These are phyloP conservation scores for Lactarius vividus DNA, from an alignment of 768 basidiomycete species.

Conservation along the genomic window DNA sequence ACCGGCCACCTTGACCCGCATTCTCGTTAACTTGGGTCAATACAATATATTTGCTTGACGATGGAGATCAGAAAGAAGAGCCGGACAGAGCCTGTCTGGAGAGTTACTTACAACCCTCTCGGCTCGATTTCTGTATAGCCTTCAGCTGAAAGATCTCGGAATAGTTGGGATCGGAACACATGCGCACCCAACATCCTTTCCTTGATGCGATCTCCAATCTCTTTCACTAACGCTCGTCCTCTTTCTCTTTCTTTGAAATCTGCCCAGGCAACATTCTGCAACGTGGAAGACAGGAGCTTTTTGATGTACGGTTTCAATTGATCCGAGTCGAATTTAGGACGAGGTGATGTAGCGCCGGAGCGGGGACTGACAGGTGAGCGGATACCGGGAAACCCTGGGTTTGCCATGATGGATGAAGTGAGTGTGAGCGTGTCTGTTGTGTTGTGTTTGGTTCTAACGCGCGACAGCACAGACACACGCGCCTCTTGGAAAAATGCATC, in stretches of 20 bases:
- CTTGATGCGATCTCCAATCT: slow-evolving; percentile 81
- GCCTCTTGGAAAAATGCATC: neutral
- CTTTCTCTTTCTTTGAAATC: slow-evolving; percentile 66
- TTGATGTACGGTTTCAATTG: slow-evolving; percentile 77
- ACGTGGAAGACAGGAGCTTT: slow-evolving; percentile 68
- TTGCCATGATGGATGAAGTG: slow-evolving; percentile 14
- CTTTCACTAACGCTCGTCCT: slow-evolving; percentile 74
- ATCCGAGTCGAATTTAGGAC: slow-evolving; percentile 66
- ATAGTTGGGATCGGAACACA: neutral
- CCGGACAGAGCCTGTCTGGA: neutral
- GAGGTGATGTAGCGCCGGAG: slow-evolving; percentile 57
- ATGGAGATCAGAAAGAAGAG: slow-evolving; percentile 16
- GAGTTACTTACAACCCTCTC: slow-evolving; percentile 57
- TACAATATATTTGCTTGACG: slow-evolving; percentile 77
- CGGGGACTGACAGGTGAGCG: slow-evolving; percentile 63
- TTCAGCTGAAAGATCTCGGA: slow-evolving; percentile 17
- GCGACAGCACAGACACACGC: slow-evolving; percentile 12
- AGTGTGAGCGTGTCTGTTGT: slow-evolving; percentile 16
- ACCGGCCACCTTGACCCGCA: slow-evolving; percentile 82
- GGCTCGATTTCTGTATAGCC: slow-evolving; percentile 61
- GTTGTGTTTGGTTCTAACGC: slow-evolving; percentile 18
- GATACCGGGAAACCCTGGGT: slow-evolving; percentile 36
- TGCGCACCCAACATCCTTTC: slow-evolving; percentile 66
- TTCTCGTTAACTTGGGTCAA: slow-evolving; percentile 85
- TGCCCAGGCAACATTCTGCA: slow-evolving; percentile 65